A percentile compares a stretch with the other conserved stretches of the same genome.
phyloP scores from a whole-genome alignment of 257 asterid species.

The Solanum corneliomulleri region DNA sequence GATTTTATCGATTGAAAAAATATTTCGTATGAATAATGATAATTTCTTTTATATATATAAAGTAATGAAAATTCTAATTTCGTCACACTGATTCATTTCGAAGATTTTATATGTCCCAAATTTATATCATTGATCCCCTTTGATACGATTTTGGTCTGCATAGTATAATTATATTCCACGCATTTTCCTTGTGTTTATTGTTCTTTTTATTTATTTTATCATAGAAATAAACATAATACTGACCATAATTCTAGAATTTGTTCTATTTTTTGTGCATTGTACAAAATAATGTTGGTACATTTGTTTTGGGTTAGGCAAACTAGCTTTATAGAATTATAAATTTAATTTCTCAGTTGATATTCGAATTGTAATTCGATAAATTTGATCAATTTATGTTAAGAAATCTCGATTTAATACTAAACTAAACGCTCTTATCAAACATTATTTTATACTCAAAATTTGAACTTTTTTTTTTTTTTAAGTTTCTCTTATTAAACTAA shows the following conservation, averaged over 20 bases:
- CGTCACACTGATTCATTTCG: accelerated
- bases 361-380: too few species aligned
- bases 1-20: too few species aligned
- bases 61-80: neutral
- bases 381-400: neutral
- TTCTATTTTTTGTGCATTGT: neutral
- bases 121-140: neutral
- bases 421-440: neutral
- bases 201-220: neutral
- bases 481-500: neutral
- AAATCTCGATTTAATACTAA: accelerated
- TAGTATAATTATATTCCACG: neutral
- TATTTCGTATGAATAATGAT: neutral
- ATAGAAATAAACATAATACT: neutral
- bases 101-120: neutral
- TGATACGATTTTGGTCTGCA: neutral
- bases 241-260: neutral
- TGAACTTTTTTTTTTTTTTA: neutral
- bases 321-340: neutral
- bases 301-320: neutral
- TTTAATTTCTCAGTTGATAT: too few species aligned
- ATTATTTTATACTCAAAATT: neutral
- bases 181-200: neutral
- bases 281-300: neutral
- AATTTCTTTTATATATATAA: neutral